Evolutionary conservation across 2,329 filamentous ascomycete species (phyloP), one percentile per base, ranked within the genome.

Genomic region (Fusarium subtropicale): DNA sequence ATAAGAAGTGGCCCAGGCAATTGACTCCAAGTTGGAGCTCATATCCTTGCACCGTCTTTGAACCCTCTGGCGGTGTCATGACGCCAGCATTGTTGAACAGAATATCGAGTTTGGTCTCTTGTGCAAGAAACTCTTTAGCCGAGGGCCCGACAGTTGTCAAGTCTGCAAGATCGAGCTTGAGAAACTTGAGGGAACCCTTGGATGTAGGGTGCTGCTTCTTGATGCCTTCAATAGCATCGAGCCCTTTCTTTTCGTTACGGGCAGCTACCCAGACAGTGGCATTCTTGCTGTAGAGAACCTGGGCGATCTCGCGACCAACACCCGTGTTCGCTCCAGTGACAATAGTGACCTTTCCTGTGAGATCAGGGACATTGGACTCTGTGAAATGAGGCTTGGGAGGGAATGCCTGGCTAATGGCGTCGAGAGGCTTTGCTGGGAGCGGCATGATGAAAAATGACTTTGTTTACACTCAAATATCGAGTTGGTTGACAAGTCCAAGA

Each of bases 311-410:
- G 41, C 82, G 81, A 12, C 87, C 87, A 9, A 88, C 79, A 79
- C 79, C 79, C 0, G 77, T 76, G 68, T 81, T 80, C 56, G 77
- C 75, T 38, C 79, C 79, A 1, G 79, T 89, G 18, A 89, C 82
- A 62, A 89, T 81, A 76, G 81, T 83, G 34, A 91, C 90, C 91
- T 71, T 74, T 20, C 58, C 66, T 6, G 68, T 69, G 31, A 75
- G 73, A 41, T 76, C 74, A 0, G 93, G 91, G 28, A 97, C 86
- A 74, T 97, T 92, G 76, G 94, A 26, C 39, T 76, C 74, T 2
- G 67, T 75, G 51, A 74, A 74, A 26, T 57, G 45, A 11, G 74
- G 74, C 28, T 68, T 73, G 2, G 71, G 65, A 7, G 74, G 74
- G 13, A 73, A 74, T 3, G 60, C 63, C 53, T 75, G 72, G 34